Percentiles rank a stretch among this genome's conserved stretches.
Conservation (phyloP, 2,329 filamentous ascomycete species). For the Aspergillus thermomutatus region DNA sequence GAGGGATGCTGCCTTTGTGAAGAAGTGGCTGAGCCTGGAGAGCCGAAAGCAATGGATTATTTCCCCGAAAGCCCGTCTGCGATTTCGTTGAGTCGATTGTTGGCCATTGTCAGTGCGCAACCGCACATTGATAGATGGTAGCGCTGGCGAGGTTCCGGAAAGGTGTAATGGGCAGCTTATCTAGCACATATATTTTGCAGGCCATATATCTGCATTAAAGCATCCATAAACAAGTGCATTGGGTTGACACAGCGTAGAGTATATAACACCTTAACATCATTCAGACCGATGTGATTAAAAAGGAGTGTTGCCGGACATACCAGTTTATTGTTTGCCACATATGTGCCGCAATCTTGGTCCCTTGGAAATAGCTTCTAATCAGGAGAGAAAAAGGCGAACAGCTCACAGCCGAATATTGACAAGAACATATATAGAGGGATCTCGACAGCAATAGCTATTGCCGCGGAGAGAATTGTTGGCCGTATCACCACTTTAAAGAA, state of each 20-base stretch:
- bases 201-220: too few species aligned
- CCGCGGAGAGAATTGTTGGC: constrained; percentile 54
- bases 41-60: too few species aligned
- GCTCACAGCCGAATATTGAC: constrained; percentile 55
- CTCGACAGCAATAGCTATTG: constrained; percentile 46
- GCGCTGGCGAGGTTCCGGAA: too few species aligned
- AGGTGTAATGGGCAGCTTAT: too few species aligned
- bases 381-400: constrained; percentile 64
- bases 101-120: too few species aligned
- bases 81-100: too few species aligned
- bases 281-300: neutral
- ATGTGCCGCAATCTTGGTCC: constrained; percentile 60
- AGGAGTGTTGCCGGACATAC: constrained; percentile 1
- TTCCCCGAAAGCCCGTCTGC: too few species aligned
- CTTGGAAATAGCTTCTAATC: constrained; percentile 53
- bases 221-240: too few species aligned
- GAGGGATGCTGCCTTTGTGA: too few species aligned
- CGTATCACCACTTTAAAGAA: constrained; percentile 39
- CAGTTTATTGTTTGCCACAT: constrained; percentile 55
- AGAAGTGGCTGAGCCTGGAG: too few species aligned
- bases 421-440: constrained; percentile 62
- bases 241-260: constrained; percentile 62
- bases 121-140: too few species aligned
- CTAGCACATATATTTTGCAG: too few species aligned
- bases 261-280: constrained; percentile 58